Base-by-base conservation (phyloP, 306 rosid species). In the Acacia melanoxylon region DNA sequence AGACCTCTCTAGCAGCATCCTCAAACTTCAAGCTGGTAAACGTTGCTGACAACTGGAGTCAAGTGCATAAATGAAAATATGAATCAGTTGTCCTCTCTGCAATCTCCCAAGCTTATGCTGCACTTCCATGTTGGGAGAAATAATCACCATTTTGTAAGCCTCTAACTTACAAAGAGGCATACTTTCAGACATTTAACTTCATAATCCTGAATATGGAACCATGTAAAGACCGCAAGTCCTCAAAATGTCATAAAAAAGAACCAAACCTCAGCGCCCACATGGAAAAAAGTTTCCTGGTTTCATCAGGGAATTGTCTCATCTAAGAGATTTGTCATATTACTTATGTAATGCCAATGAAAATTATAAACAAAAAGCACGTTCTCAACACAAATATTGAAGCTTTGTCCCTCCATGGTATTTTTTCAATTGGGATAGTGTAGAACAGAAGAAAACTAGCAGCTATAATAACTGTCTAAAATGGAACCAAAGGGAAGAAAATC, bases 81-180 rank as follows among this genome's bases (percentile, higher is more conserved):
- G 24, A 58, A 58, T 76, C 82, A 31, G 15, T 76, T 76, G 66
- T 56, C 31, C 24, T 68, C 63, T 29, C 41, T 33, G 56, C 58
- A 74, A 19, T 37, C 10, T 17, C 58, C 45, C 51, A 41, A n/a
- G 46, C 74, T 69, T 37, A 63, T 19, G 22, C 49, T 41, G 17
- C 16, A 40, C 19, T 41, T 17, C 49, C 48, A 69, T 69, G 19
- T 20, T 69, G 41, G 74, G 52, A 41, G 33, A 22, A 42, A 70
- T 12, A 22, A n/a, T 25, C 27, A 22, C 17, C 74, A 68, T 40
- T 41, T 40, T 20, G 74, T 20, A 14, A 14, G 27, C n/a, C 29
- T 68, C 74, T 42, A 19, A n/a, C 31, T 69, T 22, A n/a, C 19
- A 69, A 42, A 42, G 54, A n/a, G 15, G 52, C 54, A 42, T 22